A percentile compares a stretch with the other conserved stretches of the same genome.
Evolutionary conservation across 2,329 filamentous ascomycete species (phyloP).

Genomic region (Thielaviopsis punctulata): DNA sequence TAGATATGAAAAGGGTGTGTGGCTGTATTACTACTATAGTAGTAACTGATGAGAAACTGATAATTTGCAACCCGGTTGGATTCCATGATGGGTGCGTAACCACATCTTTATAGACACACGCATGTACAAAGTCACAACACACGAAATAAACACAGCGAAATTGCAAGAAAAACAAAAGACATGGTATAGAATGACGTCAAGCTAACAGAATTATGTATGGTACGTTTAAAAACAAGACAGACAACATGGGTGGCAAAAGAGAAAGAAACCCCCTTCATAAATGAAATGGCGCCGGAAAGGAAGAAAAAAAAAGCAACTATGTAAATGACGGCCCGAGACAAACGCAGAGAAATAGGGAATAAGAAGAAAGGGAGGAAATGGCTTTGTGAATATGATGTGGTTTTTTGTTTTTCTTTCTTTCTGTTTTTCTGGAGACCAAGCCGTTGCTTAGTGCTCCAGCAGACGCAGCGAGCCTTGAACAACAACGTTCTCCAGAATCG

Average conservation of each 20-base stretch:
- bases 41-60: not conserved
- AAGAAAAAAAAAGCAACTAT: constrained; percentile 2
- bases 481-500: constrained; percentile 94
- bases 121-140: not conserved
- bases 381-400: too few relatives aligned
- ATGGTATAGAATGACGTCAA: not conserved
- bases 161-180: not conserved
- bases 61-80: too few relatives aligned
- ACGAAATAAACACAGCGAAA: not conserved
- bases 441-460: constrained; percentile 39
- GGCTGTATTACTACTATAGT: not conserved
- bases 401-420: not conserved
- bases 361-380: not conserved
- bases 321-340: not conserved
- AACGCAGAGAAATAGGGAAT: too few relatives aligned
- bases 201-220: not conserved
- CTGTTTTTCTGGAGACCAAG: too few relatives aligned
- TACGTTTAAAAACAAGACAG: not conserved
- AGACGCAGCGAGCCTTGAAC: constrained; percentile 86
- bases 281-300: not conserved
- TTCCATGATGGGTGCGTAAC: too few relatives aligned
- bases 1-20: not conserved
- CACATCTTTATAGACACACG: too few relatives aligned
- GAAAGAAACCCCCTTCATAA: not conserved
- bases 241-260: not conserved